Base-by-base conservation (phyloP, 768 basidiomycete species). In the Suillus americanus region DNA sequence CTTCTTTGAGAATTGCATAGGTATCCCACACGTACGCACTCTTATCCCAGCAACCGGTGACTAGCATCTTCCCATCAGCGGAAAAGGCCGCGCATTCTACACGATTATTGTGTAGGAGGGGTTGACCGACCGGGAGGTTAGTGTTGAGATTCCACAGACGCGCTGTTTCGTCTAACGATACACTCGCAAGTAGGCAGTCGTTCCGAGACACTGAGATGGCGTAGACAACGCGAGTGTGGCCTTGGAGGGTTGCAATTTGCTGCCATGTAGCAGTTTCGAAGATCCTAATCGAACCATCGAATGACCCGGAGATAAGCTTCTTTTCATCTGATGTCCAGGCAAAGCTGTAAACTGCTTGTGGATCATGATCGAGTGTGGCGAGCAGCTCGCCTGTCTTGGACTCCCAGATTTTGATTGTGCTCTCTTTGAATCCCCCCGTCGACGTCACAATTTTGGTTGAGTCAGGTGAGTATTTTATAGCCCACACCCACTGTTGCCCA, bases 321-420 rank as follows among this genome's bases (percentile, higher is more conserved):
- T 40, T 18, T 59, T 20, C 38, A 59, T 59, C 56, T 23, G 56
- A 57, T 16, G 38, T 59, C 56, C 56, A 59, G 25, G 56, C 38
- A 28, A 59, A 59, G 10, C 38, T 40, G 23, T 6, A 10, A 25
- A 59, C 56, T 28, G 50, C 50, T 8, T 16, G 2, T 28, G 50
- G 25, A 18, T 51, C 50, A 18, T 18, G 4, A 7, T 41, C 25
- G 6, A 28, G 50, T 28, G 25, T 40, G 9, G 18, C 2, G 10
- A 56, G 55, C 3, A 37, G n/a, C 14, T 56, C 35, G n/a, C 55
- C 55, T n/a, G 35, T 56, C 33, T 35, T 55, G 54, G 35, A n/a
- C 1, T 35, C n/a, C 54, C 54, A 55, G 1, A 55, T 55, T 8
- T 55, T 35, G 2, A 56, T 13, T 37, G 35, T 37, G 3, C 18